Conservation (phyloP, 208 protist genomes). For the Crithidia expoeki region DNA sequence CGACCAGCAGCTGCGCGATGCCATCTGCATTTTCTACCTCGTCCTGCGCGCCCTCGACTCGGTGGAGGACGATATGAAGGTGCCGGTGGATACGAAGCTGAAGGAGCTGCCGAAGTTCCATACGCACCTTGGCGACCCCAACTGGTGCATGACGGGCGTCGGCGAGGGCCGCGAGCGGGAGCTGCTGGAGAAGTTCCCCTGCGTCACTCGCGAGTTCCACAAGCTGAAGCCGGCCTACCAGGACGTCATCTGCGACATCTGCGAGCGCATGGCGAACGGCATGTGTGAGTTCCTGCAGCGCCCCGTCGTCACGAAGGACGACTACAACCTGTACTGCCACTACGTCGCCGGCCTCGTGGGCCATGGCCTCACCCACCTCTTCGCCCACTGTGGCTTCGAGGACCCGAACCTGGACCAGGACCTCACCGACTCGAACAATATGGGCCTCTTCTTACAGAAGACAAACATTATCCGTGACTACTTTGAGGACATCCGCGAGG, state of each 20-base stretch:
- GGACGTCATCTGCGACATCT: slow-evolving; percentile 93
- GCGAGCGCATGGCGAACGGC: slow-evolving; percentile 90
- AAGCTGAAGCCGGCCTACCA: slow-evolving; percentile 75
- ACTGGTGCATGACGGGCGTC: slow-evolving; percentile 57
- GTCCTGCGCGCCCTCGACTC: slow-evolving; percentile 96
- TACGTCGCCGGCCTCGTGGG: slow-evolving; percentile 98
- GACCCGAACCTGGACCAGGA: slow-evolving; percentile 56
- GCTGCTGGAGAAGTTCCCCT: slow-evolving; percentile 72
- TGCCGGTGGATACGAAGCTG: slow-evolving; percentile 72
- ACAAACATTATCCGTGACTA: slow-evolving; percentile 98
- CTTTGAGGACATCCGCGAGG: slow-evolving; percentile 94
- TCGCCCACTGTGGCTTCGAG: slow-evolving; percentile 87
- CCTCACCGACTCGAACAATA: slow-evolving; percentile 87
- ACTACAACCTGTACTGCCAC: slow-evolving; percentile 97
- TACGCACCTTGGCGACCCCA: slow-evolving; percentile 57
- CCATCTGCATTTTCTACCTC: slow-evolving; percentile 97
- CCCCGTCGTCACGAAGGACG: slow-evolving; percentile 77
- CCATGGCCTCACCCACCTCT: slow-evolving; percentile 94
- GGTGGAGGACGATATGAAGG: slow-evolving; percentile 94
- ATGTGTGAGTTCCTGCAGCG: slow-evolving; percentile 94
- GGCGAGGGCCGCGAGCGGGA: slow-evolving; percentile 72
- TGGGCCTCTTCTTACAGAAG: slow-evolving; percentile 98
- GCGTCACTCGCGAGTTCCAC: slow-evolving; percentile 70
- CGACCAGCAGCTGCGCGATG: slow-evolving; percentile 74
- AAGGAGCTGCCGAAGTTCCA: slow-evolving; percentile 80